Percentiles rank a stretch among this genome's conserved stretches.
phyloP scores from a whole-genome alignment of 1,284 basidiomycete species.

The Sanghuangporus sanghuang region DNA sequence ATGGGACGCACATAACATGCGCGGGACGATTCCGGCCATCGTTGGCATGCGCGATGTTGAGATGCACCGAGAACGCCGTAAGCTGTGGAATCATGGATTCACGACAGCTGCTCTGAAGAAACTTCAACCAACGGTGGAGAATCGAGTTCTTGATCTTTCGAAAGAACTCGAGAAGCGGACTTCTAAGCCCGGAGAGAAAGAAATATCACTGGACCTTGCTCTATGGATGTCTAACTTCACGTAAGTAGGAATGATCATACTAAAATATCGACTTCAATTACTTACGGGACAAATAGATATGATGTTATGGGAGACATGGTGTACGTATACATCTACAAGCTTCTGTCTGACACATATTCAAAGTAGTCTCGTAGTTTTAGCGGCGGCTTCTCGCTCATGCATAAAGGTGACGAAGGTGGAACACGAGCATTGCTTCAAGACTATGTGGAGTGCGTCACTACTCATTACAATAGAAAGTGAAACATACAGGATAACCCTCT shows the following conservation, averaged over 20 bases:
- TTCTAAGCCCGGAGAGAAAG: neutral
- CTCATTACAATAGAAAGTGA: neutral
- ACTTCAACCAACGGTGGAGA: slow-evolving; percentile 32
- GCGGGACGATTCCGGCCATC: neutral
- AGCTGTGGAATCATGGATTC: slow-evolving; percentile 39
- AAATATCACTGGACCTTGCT: slow-evolving; percentile 26
- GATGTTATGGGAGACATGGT: slow-evolving; percentile 37
- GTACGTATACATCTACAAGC: slow-evolving; percentile 15
- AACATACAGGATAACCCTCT: neutral
- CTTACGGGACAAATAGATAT: slow-evolving; percentile 21
- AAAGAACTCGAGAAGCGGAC: slow-evolving; percentile 23
- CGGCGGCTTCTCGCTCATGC: slow-evolving; percentile 16
- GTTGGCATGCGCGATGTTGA: slow-evolving; percentile 12
- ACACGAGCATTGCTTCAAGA: slow-evolving; percentile 17
- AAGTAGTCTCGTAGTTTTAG: slow-evolving; percentile 23
- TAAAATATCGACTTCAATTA: neutral
- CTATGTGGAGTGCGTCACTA: slow-evolving; percentile 7
- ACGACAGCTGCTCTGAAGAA: slow-evolving; percentile 32
- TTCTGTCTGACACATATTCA: neutral
- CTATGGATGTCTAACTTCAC: slow-evolving; percentile 32
- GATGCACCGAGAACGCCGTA: slow-evolving; percentile 34
- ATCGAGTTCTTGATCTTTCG: slow-evolving; percentile 31
- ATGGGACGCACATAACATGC: neutral
- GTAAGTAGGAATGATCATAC: neutral
- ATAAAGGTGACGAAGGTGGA: slow-evolving; percentile 21